A percentile compares a stretch with the other conserved stretches of the same genome.
These are phyloP conservation scores for Sporothrix brunneoviolacea DNA, from an alignment of 2,329 filamentous ascomycete genomes.

Conservation along the genomic window DNA sequence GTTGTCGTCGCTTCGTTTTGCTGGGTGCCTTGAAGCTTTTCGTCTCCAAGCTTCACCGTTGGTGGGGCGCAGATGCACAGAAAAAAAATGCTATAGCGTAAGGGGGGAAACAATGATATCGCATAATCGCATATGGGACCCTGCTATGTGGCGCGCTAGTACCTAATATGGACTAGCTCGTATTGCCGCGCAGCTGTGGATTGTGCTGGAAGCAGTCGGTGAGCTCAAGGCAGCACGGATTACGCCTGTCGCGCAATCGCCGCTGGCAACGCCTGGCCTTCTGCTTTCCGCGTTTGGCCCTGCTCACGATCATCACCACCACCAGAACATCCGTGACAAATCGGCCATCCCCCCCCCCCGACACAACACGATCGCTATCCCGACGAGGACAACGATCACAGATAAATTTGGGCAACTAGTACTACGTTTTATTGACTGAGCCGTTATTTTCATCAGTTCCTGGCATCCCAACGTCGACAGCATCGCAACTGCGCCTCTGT, in stretches of 20 bases:
- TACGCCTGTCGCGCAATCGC: slow-evolving; percentile 14
- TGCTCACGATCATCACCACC: neutral
- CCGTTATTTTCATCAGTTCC: neutral
- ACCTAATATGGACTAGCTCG: slow-evolving; percentile 9
- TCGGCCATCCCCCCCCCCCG: neutral
- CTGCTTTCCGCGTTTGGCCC: slow-evolving; percentile 1
- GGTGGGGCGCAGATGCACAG: slow-evolving; percentile 11
- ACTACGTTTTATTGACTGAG: no score
- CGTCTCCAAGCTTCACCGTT: slow-evolving; percentile 14
- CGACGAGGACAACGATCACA: neutral
- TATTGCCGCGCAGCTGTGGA: slow-evolving; percentile 17
- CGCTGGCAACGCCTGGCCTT: slow-evolving; percentile 3
- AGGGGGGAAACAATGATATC: neutral
- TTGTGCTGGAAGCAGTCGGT: slow-evolving; percentile 7
- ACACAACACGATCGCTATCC: neutral
- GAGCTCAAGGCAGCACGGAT: slow-evolving; percentile 19
- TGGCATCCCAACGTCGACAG: neutral
- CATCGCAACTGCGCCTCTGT: neutral
- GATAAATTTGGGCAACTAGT: no score
- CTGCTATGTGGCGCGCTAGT: slow-evolving; percentile 5
- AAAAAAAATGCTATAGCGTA: slow-evolving; percentile 10
- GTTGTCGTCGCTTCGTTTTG: neutral
- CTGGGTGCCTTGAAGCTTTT: slow-evolving; percentile 15
- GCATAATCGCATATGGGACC: neutral
- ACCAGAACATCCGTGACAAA: neutral